Evolutionary conservation across 2,329 filamentous ascomycete species (phyloP).

Genomic region (Nemania sp.): DNA sequence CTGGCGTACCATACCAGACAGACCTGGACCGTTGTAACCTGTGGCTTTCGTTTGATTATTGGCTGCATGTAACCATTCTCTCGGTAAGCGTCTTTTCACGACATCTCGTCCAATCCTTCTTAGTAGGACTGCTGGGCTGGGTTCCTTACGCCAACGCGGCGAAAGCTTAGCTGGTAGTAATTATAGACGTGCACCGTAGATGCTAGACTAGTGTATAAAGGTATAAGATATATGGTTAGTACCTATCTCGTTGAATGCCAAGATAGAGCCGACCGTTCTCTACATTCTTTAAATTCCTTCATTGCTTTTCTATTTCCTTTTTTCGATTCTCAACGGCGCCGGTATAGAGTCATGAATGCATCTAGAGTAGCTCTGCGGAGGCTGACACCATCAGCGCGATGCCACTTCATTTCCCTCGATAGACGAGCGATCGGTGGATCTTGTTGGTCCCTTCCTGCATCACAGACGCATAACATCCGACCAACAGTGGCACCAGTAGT

Average conservation of each 20-base stretch:
- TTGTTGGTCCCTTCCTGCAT: slow-evolving; percentile 2
- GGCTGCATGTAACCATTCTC: slow-evolving; percentile 8
- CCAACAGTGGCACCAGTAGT: neutral
- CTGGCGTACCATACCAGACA: too few species aligned
- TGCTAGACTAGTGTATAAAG: neutral
- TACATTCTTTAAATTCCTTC: neutral
- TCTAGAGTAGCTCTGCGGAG: slow-evolving; percentile 13
- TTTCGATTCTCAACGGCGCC: neutral
- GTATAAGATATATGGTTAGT: slow-evolving; percentile 7
- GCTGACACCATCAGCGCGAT: slow-evolving; percentile 14
- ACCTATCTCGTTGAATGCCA: neutral
- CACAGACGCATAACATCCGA: neutral
- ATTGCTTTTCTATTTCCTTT: neutral
- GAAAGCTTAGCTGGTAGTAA: neutral
- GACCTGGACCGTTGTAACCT: neutral
- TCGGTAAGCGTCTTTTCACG: neutral
- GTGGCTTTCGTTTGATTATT: neutral
- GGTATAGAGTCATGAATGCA: slow-evolving; percentile 11
- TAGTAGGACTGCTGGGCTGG: neutral
- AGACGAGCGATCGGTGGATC: slow-evolving; percentile 8
- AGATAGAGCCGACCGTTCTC: neutral
- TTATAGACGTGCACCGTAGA: neutral
- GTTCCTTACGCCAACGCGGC: neutral
- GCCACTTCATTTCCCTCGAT: neutral
- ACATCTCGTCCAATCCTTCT: neutral